These are phyloP conservation scores for Irpex sp. DNA, from an alignment of 1,284 basidiomycete species.

Conservation along the genomic window DNA sequence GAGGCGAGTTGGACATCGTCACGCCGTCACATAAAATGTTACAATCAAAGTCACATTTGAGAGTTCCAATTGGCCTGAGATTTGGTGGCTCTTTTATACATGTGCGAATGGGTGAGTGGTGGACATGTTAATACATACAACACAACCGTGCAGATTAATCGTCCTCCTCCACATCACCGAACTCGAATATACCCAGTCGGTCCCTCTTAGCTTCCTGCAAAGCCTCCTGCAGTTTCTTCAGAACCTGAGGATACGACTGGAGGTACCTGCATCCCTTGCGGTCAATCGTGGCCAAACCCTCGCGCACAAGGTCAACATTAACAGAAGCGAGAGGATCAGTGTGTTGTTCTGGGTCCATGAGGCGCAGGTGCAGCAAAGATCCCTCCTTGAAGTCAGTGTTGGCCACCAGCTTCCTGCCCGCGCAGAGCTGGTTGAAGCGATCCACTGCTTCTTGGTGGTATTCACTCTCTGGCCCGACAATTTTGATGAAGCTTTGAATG, in stretches of 20 bases:
- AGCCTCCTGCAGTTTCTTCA: slow-evolving; percentile 64
- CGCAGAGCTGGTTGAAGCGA: slow-evolving; percentile 80
- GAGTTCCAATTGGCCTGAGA: background rate
- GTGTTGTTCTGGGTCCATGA: slow-evolving; percentile 73
- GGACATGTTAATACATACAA: background rate
- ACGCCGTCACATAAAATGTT: background rate
- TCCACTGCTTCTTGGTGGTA: slow-evolving; percentile 83
- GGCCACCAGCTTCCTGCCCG: slow-evolving; percentile 86
- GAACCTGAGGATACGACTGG: slow-evolving; percentile 63
- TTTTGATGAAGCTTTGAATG: slow-evolving; percentile 75
- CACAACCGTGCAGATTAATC: slow-evolving; percentile 23
- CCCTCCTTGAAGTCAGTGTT: slow-evolving; percentile 88
- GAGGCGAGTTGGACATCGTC: background rate
- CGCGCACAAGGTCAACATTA: slow-evolving; percentile 79
- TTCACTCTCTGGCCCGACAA: slow-evolving; percentile 75
- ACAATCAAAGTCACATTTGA: background rate
- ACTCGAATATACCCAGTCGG: slow-evolving; percentile 85
- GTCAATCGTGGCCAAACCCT: slow-evolving; percentile 79
- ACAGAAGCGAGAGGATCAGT: slow-evolving; percentile 71
- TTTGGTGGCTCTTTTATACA: background rate
- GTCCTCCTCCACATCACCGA: slow-evolving; percentile 80
- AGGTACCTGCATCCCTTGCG: slow-evolving; percentile 77
- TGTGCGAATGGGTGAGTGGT: background rate
- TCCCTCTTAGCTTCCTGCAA: slow-evolving; percentile 69
- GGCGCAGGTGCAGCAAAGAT: slow-evolving; percentile 73